These are phyloP conservation scores for Ziziphus jujuba DNA, from an alignment of 306 rosid genomes.

Conservation along the genomic window DNA sequence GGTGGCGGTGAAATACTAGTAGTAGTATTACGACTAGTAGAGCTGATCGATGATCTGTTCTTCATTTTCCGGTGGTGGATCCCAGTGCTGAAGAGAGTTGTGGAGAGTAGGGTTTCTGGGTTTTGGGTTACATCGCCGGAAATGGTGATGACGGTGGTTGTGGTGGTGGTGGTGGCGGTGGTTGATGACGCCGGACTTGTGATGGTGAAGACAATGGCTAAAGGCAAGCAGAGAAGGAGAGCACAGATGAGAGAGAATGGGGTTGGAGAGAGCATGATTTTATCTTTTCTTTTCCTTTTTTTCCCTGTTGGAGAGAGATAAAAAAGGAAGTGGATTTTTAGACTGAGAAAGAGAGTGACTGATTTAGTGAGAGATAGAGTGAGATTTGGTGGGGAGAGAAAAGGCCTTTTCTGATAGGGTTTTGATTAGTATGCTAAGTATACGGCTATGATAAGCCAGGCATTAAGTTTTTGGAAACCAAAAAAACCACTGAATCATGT, in stretches of 20 bases:
- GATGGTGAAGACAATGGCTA: slow-evolving; percentile 59
- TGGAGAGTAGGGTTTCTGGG: neutral
- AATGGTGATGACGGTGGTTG: neutral
- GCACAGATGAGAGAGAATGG: slow-evolving; percentile 55
- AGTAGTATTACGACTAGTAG: no score
- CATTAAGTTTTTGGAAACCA: neutral
- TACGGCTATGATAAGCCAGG: slow-evolving; percentile 12
- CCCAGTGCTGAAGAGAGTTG: neutral
- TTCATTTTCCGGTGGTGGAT: neutral
- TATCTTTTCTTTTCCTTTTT: neutral
- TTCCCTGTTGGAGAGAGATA: neutral
- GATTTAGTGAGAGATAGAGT: slow-evolving; percentile 1
- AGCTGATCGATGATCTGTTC: neutral
- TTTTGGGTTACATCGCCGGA: neutral
- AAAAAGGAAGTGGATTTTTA: neutral
- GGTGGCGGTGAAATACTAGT: neutral
- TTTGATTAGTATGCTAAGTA: neutral
- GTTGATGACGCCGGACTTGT: slow-evolving; percentile 25
- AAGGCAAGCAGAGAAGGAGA: slow-evolving; percentile 53
- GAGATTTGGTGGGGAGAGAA: slow-evolving; percentile 8
- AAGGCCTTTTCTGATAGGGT: neutral
- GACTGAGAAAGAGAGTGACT: slow-evolving; percentile 10
- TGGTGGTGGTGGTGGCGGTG: neutral
- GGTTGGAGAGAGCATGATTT: slow-evolving; percentile 49
- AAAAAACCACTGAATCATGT: neutral